Base-by-base conservation (phyloP, 805 yeast species). In the Torulaspora maleeae region DNA sequence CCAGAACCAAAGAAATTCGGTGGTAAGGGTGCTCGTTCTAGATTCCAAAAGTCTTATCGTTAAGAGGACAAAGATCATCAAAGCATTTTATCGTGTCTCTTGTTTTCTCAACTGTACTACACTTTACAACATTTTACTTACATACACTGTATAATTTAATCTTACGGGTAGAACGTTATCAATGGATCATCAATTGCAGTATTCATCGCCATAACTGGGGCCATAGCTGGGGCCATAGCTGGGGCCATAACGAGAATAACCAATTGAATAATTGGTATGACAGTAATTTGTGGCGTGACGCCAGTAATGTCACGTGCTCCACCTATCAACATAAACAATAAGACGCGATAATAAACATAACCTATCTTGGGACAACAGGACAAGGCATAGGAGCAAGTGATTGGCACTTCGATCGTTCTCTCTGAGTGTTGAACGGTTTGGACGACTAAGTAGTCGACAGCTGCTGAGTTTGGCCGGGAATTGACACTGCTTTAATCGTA, bases 11-110 rank as follows among this genome's bases (percentile, higher is more conserved):
- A 93, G 97, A 93, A 93, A 83, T 93, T 93, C 82, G 99, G 99
- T 83, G 99, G 99, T 83, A 95, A 95, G 78, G 99, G 99, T 87
- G 99, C 99, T 80, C 93, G 99, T 82, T 93, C 99, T 73, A 91
- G 98, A 82, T 91, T 87, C 97, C 99, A 93, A 84, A 93, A 93
- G 78, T 93, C 99, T 75, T 93, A 93, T 93, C 99, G 99, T 90
- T 93, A 91, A 79, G 59, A 49, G 25, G 66, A 88, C 76, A 58
- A 89, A 15, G 78, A 73, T 90, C 96, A 32, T 34, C 41, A 43
- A 41, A 43, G 48, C 50, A 44, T 47, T 44, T 43, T 47, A 36
- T 41, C 35, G 20, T 36, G 48, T 44, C 41, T 48, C 45, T 45
- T 45, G 50, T 34, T 43, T 47, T 36, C 38, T 40, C 47, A 44